Evolutionary conservation across 441 rosid species (phyloP).

Genomic region (Adansonia gregorii): DNA sequence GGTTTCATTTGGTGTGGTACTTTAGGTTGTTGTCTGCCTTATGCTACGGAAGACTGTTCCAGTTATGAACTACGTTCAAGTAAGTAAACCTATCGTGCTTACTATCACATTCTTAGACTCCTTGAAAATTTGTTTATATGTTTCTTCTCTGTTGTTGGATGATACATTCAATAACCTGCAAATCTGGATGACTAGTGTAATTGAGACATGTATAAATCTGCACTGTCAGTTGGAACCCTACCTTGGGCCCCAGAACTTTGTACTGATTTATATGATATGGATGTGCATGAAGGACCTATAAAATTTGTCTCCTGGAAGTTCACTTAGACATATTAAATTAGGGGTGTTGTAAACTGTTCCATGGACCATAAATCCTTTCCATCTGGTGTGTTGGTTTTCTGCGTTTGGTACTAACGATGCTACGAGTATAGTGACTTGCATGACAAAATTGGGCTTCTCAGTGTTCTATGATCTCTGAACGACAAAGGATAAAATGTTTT

Average conservation of each 20-base stretch:
- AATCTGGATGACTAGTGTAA: background rate
- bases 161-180: constrained; percentile 1
- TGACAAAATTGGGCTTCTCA: constrained; percentile 7
- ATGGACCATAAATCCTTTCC: background rate
- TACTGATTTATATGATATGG: background rate
- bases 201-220: background rate
- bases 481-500: background rate
- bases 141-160: background rate
- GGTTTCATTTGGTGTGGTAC: constrained; percentile 34
- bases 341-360: background rate
- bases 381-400: background rate
- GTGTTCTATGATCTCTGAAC: constrained; percentile 6
- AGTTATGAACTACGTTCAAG: constrained; percentile 90
- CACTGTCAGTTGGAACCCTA: background rate
- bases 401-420: background rate
- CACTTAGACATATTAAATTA: background rate
- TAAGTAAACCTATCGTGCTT: constrained; percentile 42
- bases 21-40: constrained; percentile 89
- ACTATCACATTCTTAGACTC: background rate
- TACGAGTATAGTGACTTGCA: background rate
- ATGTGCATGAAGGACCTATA: background rate
- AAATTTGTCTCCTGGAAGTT: background rate
- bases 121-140: background rate
- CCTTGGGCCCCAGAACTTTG: background rate
- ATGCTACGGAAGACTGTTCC: constrained; percentile 89